phyloP scores from a whole-genome alignment of 768 basidiomycete genomes.

The Pleurotus tuoliensis region DNA sequence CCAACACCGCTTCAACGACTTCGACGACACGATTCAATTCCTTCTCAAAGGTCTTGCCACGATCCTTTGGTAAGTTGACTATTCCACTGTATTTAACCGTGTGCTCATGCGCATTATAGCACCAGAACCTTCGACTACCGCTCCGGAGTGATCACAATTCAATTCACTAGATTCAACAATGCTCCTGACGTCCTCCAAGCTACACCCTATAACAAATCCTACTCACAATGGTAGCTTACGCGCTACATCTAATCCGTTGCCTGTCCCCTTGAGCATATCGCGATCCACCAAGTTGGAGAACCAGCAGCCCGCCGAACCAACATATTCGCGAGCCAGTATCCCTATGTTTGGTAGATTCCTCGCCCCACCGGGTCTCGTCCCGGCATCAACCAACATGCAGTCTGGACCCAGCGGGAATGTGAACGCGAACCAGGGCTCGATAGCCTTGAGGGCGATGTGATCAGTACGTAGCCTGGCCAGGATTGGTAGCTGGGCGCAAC shows the following conservation, averaged over 20 bases:
- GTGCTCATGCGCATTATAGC: not conserved
- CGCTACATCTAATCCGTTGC: slow-evolving; percentile 30
- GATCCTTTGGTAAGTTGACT: slow-evolving; percentile 19
- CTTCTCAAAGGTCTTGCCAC: slow-evolving; percentile 27
- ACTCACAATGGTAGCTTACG: slow-evolving; percentile 33
- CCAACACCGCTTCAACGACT: slow-evolving; percentile 16
- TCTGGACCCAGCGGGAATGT: slow-evolving; percentile 10
- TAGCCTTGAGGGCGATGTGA: slow-evolving; percentile 75
- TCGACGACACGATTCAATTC: slow-evolving; percentile 61
- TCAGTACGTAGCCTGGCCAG: slow-evolving; percentile 70
- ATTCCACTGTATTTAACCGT: not conserved
- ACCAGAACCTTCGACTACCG: not conserved
- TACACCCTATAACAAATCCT: slow-evolving; percentile 5
- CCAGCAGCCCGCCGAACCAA: slow-evolving; percentile 16
- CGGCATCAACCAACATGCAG: slow-evolving; percentile 4
- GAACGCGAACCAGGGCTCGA: slow-evolving; percentile 45
- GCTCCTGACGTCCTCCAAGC: slow-evolving; percentile 3
- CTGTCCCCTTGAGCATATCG: slow-evolving; percentile 12
- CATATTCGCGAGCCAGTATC: slow-evolving; percentile 32
- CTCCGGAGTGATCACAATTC: slow-evolving; percentile 5
- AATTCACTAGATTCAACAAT: slow-evolving; percentile 1
- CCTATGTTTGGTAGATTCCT: slow-evolving; percentile 33
- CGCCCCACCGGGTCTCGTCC: slow-evolving; percentile 21
- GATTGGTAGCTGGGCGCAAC: slow-evolving; percentile 69
- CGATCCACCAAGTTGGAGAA: slow-evolving; percentile 9